Base-by-base conservation (phyloP, 352 stramenopile species). In the Pilasporangium apinafurcum region DNA sequence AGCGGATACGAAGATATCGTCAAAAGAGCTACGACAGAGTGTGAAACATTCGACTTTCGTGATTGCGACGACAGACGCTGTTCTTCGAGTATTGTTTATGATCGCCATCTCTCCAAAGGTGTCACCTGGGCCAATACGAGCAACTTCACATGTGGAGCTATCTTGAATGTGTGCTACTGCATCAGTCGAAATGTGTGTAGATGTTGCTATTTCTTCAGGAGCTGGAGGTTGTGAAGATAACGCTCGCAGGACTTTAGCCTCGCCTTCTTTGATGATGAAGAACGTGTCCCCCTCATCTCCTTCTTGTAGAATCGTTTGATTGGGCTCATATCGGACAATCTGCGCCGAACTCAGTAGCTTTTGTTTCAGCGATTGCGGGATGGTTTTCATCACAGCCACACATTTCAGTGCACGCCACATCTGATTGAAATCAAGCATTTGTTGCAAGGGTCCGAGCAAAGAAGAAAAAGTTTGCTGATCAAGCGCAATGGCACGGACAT, bases 381-480 rank as follows among this genome's bases (percentile, higher is more conserved):
- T 44, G 1, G 65, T 60, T 38, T 76, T 79, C 16, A 87, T 59
- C 6, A 84, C 43, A 8, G 68, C 33, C n/a, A 83, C 67, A 44
- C 64, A 76, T 32, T 83, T 55, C 2, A 86, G 44, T 18, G 66
- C 59, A 8, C 65, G 65, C 17, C 91, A 61, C 43, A 80, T 56
- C 8, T 62, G 44, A 18, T 77, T 82, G 37, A 87, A 62, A 30
- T 94, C 63, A 12, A 98, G 64, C 24, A 98, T 54, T 31, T 80
- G 65, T 25, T 96, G 63, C 13, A 98, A 61, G 24, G 93, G 78
- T 16, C 92, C 92, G 22, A 98, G 55, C 33, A 97, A 72, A 17
- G 75, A 72, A 29, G 86, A 73, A 60, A 98, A 98, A 7, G 92
- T 95, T 43, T 96, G 70, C 42, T 92, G 79, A 41, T 95, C 86